Conservation (phyloP, 768 basidiomycete genomes). For the Xanthoconium purpureum region DNA sequence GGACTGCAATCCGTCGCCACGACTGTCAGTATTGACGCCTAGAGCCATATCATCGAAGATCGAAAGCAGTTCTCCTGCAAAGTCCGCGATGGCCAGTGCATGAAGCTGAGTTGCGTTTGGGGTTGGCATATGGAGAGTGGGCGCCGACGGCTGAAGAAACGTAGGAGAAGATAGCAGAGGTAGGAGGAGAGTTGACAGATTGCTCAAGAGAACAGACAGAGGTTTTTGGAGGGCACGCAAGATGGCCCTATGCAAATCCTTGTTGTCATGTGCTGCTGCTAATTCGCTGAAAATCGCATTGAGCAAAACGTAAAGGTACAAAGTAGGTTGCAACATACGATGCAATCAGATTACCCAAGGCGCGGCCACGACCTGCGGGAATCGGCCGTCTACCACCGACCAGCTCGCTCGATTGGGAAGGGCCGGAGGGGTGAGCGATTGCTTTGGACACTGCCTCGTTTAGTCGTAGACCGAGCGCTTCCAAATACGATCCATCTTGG, state of each 20-base stretch:
- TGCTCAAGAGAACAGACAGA: slow-evolving; percentile 68
- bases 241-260: slow-evolving; percentile 65
- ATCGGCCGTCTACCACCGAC: slow-evolving; percentile 69
- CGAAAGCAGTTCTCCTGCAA: slow-evolving; percentile 72
- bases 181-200: slow-evolving; percentile 63
- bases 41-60: slow-evolving; percentile 65
- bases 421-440: slow-evolving; percentile 59
- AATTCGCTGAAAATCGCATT: slow-evolving; percentile 52
- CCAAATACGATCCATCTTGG: slow-evolving; percentile 79
- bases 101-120: slow-evolving; percentile 69
- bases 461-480: slow-evolving; percentile 70
- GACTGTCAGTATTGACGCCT: slow-evolving; percentile 56
- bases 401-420: slow-evolving; percentile 48
- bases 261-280: slow-evolving; percentile 58
- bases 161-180: slow-evolving; percentile 64
- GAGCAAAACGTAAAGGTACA: slow-evolving; percentile 11
- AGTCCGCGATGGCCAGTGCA: slow-evolving; percentile 62
- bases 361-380: slow-evolving; percentile 67
- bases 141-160: slow-evolving; percentile 52
- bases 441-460: slow-evolving; percentile 81
- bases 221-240: slow-evolving; percentile 73
- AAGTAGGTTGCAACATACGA: slow-evolving; percentile 47
- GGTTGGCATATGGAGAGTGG: slow-evolving; percentile 47
- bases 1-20: slow-evolving; percentile 65
- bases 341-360: slow-evolving; percentile 65